phyloP scores from a whole-genome alignment of 2,329 filamentous ascomycete genomes.

The Achaetomium macrosporum region DNA sequence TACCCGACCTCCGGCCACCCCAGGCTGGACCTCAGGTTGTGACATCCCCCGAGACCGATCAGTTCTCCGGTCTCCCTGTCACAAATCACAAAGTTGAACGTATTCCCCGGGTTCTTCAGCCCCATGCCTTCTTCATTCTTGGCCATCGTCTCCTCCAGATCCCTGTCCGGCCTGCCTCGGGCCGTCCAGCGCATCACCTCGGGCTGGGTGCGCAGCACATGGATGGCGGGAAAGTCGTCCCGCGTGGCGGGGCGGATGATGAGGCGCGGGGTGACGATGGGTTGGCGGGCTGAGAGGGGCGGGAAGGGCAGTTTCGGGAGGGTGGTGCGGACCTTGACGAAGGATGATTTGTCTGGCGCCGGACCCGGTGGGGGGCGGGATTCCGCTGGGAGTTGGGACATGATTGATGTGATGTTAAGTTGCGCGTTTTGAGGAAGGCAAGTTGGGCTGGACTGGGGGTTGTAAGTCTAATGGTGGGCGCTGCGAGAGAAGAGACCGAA shows the following conservation, averaged over 20 bases:
- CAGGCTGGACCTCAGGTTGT: constrained; percentile 30
- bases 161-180: constrained; percentile 37
- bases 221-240: constrained; percentile 45
- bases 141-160: constrained; percentile 38
- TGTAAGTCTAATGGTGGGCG: too few species aligned
- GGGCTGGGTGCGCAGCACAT: constrained; percentile 49
- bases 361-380: constrained; percentile 3
- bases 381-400: background rate
- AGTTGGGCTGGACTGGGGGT: too few species aligned
- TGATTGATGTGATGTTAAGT: background rate
- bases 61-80: constrained; percentile 43
- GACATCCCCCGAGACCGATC: constrained; percentile 45
- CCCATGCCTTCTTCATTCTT: constrained; percentile 33
- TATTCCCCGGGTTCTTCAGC: too few species aligned
- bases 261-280: constrained; percentile 48
- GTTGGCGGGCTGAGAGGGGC: constrained; percentile 32
- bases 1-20: constrained; percentile 58
- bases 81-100: constrained; percentile 53
- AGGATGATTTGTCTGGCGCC: constrained; percentile 17
- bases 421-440: background rate
- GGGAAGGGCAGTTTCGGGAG: constrained; percentile 40
- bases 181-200: constrained; percentile 59
- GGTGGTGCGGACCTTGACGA: constrained; percentile 43
- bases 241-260: constrained; percentile 45
- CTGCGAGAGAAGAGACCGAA: too few species aligned